Evolutionary conservation across 192 early-diverging fungal genomes (phyloP).

Genomic region (Gigaspora rosea): DNA sequence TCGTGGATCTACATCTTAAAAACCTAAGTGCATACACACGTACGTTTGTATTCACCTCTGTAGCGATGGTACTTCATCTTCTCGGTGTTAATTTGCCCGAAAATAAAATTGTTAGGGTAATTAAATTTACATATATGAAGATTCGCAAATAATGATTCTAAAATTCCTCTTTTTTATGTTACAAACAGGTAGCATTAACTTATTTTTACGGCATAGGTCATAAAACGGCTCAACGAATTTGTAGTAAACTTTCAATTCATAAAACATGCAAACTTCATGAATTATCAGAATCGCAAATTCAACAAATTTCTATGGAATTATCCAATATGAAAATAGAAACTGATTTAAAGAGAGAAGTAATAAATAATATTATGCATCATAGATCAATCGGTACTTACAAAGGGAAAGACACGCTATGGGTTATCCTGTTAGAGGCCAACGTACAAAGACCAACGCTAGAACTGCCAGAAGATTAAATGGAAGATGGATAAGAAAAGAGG

Average conservation of each 20-base stretch:
- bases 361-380: slow-evolving; percentile 73
- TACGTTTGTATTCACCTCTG: too few relatives aligned
- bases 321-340: slow-evolving; percentile 87
- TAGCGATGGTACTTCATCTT: background rate
- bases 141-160: background rate
- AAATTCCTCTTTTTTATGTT: background rate
- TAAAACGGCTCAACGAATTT: slow-evolving; percentile 70
- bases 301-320: slow-evolving; percentile 80
- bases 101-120: slow-evolving; percentile 22
- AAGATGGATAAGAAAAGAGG: slow-evolving; percentile 35
- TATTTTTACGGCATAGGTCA: slow-evolving; percentile 89
- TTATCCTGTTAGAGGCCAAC: slow-evolving; percentile 87
- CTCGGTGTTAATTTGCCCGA: slow-evolving; percentile 19
- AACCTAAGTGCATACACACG: too few relatives aligned
- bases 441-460: slow-evolving; percentile 82
- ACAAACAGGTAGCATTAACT: slow-evolving; percentile 23
- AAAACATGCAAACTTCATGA: slow-evolving; percentile 83
- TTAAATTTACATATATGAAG: background rate
- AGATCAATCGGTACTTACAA: slow-evolving; percentile 73
- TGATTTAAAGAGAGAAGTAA: slow-evolving; percentile 70
- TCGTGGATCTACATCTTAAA: too few relatives aligned
- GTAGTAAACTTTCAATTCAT: slow-evolving; percentile 83
- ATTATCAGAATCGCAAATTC: slow-evolving; percentile 85
- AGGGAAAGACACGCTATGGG: slow-evolving; percentile 85
- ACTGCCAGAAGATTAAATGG: slow-evolving; percentile 88